Base-by-base conservation (phyloP, 2,329 filamentous ascomycete species). In the Talaromyces atroroseus region DNA sequence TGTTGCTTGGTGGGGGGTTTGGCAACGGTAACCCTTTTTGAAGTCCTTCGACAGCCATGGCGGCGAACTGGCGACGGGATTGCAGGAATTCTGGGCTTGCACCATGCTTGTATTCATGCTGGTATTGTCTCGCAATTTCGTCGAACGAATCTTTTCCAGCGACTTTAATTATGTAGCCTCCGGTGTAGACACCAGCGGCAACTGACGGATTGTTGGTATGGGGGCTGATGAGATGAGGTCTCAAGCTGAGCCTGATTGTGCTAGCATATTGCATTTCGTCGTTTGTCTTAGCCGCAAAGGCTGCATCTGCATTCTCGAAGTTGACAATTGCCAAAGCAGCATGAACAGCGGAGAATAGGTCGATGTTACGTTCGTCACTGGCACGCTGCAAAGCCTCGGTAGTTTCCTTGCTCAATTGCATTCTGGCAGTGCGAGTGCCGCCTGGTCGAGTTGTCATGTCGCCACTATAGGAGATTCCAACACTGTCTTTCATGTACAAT, bases 21-120 rank as follows among this genome's bases (percentile, higher is more conserved):
- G 47, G 38, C 7, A 24, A n/a, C 2, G 48, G 48, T 8, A 51
- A 21, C 4, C 54, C 54, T 14, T 44, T 49, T 14, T 49, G 47
- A 20, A 56, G 45, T 23, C 54, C 48, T 11, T 49, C 40, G 8
- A 56, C 16, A 16, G 49, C 32, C 10, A 49, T 56, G 1, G 34
- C 23, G 7, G 47, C 54, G 51, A 56, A 56, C 32, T 47, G 54
- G n/a, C 54, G 54, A 23, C 54, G 54, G 1, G 47, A 56, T 40
- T 46, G 18, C 5, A 51, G 12, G 18, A 56, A 56, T 6, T 44
- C 18, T 1, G 40, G 14, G 5, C 18, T 50, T 0, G 34, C 38
- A 7, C 54, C 54, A 4, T 51, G 44, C 14, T 51, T 26, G 8
- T 56, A 56, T 10, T 56, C 36, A 11, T 36, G 29, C 26, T 38